Percentiles rank a stretch among this genome's conserved stretches.
Conservation (phyloP, 2,329 filamentous ascomycete genomes). For the Aspergillus pseudonomiae region DNA sequence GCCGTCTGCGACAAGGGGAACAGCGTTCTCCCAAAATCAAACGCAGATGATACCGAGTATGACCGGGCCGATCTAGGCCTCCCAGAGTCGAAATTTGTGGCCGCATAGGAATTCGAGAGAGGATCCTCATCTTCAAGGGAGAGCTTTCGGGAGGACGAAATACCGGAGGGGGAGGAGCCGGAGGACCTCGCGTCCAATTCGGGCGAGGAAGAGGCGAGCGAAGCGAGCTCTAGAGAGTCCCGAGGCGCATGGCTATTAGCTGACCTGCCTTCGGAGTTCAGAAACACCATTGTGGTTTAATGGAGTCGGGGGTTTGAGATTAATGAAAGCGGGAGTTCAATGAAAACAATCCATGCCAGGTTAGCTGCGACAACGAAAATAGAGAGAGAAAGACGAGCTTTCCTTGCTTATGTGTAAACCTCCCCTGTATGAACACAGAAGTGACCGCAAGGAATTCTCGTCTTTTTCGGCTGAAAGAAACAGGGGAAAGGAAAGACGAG, state of each 20-base stretch:
- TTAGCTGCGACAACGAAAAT: background rate
- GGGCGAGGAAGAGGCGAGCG: slow-evolving; percentile 81
- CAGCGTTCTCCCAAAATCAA: slow-evolving; percentile 91
- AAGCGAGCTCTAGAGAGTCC: slow-evolving; percentile 95
- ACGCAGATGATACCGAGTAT: slow-evolving; percentile 89
- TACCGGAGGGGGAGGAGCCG: slow-evolving; percentile 72
- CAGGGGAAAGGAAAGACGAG: background rate
- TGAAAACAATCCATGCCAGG: slow-evolving; percentile 8
- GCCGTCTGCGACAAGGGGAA: slow-evolving; percentile 88
- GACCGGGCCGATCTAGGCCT: slow-evolving; percentile 62
- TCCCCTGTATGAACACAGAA: background rate
- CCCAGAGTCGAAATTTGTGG: slow-evolving; percentile 55
- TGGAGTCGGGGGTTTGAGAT: background rate
- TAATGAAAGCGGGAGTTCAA: slow-evolving; percentile 9
- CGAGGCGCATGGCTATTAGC: slow-evolving; percentile 55
- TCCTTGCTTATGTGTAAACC: background rate
- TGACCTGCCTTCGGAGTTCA: slow-evolving; percentile 31
- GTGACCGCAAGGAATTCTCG: background rate
- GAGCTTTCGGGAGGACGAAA: slow-evolving; percentile 87
- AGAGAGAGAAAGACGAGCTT: background rate
- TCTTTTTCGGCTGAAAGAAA: background rate
- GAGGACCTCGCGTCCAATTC: slow-evolving; percentile 66
- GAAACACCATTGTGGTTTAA: slow-evolving; percentile 34
- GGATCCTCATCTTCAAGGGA: slow-evolving; percentile 89
- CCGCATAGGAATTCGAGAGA: slow-evolving; percentile 54